Percentiles rank a stretch among this genome's conserved stretches.
phyloP scores from a whole-genome alignment of 176 grass and related monocot genomes.

The Musa itinerans region DNA sequence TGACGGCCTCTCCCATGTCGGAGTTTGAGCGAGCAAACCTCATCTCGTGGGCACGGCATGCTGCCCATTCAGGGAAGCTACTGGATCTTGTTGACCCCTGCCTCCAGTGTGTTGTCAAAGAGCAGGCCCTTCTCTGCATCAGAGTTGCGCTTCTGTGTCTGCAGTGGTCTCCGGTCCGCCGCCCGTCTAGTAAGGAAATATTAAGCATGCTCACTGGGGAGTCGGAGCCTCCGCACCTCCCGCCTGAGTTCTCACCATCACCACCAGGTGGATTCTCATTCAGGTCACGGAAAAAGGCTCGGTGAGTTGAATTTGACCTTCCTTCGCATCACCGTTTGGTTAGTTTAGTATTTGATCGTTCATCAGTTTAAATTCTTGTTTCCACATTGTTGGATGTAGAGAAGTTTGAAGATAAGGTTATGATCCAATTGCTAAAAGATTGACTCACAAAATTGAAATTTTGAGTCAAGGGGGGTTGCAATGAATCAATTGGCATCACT shows the following conservation, averaged over 20 bases:
- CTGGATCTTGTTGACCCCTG: constrained; percentile 78
- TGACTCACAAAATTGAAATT: not conserved
- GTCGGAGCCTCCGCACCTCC: constrained; percentile 60
- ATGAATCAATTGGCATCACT: not conserved
- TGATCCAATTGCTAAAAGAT: not conserved
- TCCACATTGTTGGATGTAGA: not conserved
- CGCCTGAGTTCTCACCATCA: constrained; percentile 70
- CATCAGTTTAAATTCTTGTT: not conserved
- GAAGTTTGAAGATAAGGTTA: not conserved
- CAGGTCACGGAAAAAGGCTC: constrained; percentile 50
- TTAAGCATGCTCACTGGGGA: constrained; percentile 60
- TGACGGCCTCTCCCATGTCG: constrained; percentile 69
- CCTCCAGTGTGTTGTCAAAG: constrained; percentile 48
- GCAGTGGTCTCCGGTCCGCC: constrained; percentile 55
- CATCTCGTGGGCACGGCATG: constrained; percentile 84
- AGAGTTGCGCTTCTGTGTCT: constrained; percentile 82
- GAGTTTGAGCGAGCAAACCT: constrained; percentile 92
- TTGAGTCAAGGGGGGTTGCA: not conserved
- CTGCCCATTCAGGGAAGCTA: constrained; percentile 59
- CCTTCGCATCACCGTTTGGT: constrained; percentile 12
- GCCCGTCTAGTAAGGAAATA: constrained; percentile 60
- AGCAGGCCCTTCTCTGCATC: constrained; percentile 74
- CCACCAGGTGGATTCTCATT: constrained; percentile 65
- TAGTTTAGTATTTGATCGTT: constrained; percentile 17
- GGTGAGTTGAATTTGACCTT: constrained; percentile 39